phyloP scores from a whole-genome alignment of 1,139 yeast species.

The Lodderomyces beijingensis region DNA sequence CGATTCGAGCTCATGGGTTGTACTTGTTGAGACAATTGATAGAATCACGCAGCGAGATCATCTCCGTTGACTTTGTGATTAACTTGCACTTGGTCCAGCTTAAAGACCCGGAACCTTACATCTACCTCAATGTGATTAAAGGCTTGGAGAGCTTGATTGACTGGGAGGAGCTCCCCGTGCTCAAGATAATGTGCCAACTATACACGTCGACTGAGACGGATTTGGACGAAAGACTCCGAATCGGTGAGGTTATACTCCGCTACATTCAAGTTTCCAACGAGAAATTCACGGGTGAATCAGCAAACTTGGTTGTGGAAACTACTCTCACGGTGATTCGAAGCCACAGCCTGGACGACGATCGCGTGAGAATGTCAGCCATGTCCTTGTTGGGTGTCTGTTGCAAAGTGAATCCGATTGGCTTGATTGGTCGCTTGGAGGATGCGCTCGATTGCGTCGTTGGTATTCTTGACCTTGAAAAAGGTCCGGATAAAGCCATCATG shows the following conservation, averaged over 20 bases:
- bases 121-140: constrained; percentile 78
- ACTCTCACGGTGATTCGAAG: constrained; percentile 39
- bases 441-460: constrained; percentile 76
- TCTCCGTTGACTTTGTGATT: constrained; percentile 53
- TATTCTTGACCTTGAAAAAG: constrained; percentile 55
- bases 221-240: constrained; percentile 63
- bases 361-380: constrained; percentile 80
- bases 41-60: constrained; percentile 42
- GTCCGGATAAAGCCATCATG: constrained; percentile 47
- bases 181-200: constrained; percentile 35
- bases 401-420: constrained; percentile 53
- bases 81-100: constrained; percentile 62
- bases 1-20: constrained; percentile 84
- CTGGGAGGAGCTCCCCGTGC: constrained; percentile 34
- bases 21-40: constrained; percentile 59
- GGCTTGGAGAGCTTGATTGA: constrained; percentile 62
- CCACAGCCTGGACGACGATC: constrained; percentile 41
- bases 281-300: constrained; percentile 39
- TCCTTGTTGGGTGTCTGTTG: constrained; percentile 72
- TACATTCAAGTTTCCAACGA: constrained; percentile 50
- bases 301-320: constrained; percentile 24
- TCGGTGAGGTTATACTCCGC: constrained; percentile 76
- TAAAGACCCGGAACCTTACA: constrained; percentile 78
- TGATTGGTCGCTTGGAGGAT: constrained; percentile 45
- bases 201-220: constrained; percentile 34